phyloP scores from a whole-genome alignment of 805 yeast species.

The Kazachstania martiniae region DNA sequence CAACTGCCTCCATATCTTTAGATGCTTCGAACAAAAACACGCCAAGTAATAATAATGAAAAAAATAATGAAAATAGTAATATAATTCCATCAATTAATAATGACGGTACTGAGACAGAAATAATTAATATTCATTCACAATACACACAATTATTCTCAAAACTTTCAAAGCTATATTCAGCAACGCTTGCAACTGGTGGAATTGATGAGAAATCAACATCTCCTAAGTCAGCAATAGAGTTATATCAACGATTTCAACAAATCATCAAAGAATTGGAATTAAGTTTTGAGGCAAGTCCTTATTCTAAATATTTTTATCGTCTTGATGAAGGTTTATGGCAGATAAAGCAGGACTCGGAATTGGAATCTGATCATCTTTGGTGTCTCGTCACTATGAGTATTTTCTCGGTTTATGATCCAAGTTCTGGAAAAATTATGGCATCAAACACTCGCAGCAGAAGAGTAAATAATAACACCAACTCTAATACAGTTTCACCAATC shows the following conservation, averaged over 20 bases:
- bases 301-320: slow-evolving; percentile 21
- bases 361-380: slow-evolving; percentile 23
- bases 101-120: slow-evolving; percentile 1
- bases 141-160: slow-evolving; percentile 17
- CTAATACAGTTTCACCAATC: slow-evolving; percentile 1
- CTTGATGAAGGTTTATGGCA: slow-evolving; percentile 23
- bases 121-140: slow-evolving; percentile 10
- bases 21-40: too few species aligned
- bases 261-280: slow-evolving; percentile 26
- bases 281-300: slow-evolving; percentile 24
- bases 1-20: too few species aligned
- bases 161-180: slow-evolving; percentile 22
- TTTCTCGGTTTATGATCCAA: slow-evolving; percentile 18
- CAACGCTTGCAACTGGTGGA: slow-evolving; percentile 18
- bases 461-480: slow-evolving; percentile 3
- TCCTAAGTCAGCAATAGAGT: slow-evolving; percentile 27
- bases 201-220: slow-evolving; percentile 22
- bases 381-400: slow-evolving; percentile 17
- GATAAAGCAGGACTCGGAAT: slow-evolving; percentile 20
- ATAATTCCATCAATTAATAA: background rate
- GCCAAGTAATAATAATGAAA: slow-evolving; percentile 2
- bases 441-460: slow-evolving; percentile 10
- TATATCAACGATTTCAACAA: slow-evolving; percentile 27
- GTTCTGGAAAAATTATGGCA: slow-evolving; percentile 22
- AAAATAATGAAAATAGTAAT: slow-evolving; percentile 1